A percentile compares a stretch with the other conserved stretches of the same genome.
Evolutionary conservation across 768 basidiomycete genomes (phyloP).

Genomic region (Psilocybe cubensis): DNA sequence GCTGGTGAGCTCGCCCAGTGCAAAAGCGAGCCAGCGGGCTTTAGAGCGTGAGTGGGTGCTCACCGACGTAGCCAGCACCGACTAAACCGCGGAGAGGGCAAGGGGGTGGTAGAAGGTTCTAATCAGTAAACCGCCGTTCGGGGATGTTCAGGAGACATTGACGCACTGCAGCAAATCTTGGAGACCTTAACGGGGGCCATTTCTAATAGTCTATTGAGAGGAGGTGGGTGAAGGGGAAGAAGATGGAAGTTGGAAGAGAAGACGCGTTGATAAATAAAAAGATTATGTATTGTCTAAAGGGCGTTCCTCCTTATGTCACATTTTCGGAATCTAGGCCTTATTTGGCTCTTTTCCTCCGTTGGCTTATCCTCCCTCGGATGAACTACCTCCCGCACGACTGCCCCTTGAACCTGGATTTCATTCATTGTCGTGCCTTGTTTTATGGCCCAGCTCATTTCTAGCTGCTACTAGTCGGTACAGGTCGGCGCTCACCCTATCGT

Average conservation of each 20-base stretch:
- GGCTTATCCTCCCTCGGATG: background rate
- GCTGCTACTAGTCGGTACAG: no score
- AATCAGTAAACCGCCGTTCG: slow-evolving; percentile 13
- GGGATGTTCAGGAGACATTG: background rate
- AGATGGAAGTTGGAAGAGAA: slow-evolving; percentile 21
- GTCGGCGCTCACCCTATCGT: background rate
- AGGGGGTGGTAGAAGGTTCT: slow-evolving; percentile 8
- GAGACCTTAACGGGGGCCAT: slow-evolving; percentile 68
- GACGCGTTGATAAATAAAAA: slow-evolving; percentile 22
- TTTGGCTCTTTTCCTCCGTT: slow-evolving; percentile 10
- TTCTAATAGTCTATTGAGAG: slow-evolving; percentile 13
- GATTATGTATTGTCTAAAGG: slow-evolving; percentile 19
- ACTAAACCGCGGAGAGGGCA: slow-evolving; percentile 47
- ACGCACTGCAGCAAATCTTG: slow-evolving; percentile 90
- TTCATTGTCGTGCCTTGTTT: no score
- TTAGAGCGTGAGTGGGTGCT: slow-evolving; percentile 26
- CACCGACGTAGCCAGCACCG: slow-evolving; percentile 93
- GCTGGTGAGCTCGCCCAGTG: slow-evolving; percentile 5
- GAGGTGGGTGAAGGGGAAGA: slow-evolving; percentile 15
- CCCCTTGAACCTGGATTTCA: background rate
- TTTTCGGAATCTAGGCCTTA: slow-evolving; percentile 14
- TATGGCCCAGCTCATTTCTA: no score
- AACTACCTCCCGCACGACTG: background rate
- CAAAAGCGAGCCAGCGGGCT: slow-evolving; percentile 1
- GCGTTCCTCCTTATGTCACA: slow-evolving; percentile 13